phyloP scores from a whole-genome alignment of 257 asterid species.

The Gentiana macrophylla region DNA sequence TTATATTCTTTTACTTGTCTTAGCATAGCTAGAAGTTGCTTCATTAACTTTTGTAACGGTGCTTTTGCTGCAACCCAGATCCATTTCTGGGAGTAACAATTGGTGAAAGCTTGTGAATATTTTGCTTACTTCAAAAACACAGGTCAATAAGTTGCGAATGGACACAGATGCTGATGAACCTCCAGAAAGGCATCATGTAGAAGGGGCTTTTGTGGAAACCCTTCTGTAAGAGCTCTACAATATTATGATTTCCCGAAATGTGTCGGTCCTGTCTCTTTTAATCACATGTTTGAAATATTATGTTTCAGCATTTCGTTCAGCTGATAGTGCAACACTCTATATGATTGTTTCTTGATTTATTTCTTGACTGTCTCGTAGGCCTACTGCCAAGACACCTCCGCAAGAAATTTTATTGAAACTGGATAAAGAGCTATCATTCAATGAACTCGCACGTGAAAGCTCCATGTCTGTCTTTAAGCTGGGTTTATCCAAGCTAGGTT shows the following conservation, averaged over 20 bases:
- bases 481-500: conserved; percentile 69
- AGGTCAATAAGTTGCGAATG: conserved; percentile 74
- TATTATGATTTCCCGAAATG: not conserved
- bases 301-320: not conserved
- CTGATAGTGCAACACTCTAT: not conserved
- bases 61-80: not conserved
- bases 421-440: conserved; percentile 59
- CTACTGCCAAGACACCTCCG: conserved; percentile 69
- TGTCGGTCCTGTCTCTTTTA: not conserved
- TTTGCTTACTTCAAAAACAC: conserved; percentile 11
- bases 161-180: conserved; percentile 74
- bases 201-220: conserved; percentile 96
- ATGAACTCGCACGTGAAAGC: conserved; percentile 58
- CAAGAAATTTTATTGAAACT: conserved; percentile 77
- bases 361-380: conserved; percentile 36
- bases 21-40: not conserved
- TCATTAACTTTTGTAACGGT: not conserved
- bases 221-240: conserved; percentile 46
- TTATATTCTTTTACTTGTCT: not conserved
- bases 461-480: conserved; percentile 74
- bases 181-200: conserved; percentile 74
- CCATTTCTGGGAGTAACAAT: not conserved
- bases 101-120: conserved; percentile 7
- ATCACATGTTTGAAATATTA: not conserved
- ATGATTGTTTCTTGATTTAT: not conserved